Base-by-base conservation (phyloP, 2,329 filamentous ascomycete species). In the Sporothrix euskadiensis region DNA sequence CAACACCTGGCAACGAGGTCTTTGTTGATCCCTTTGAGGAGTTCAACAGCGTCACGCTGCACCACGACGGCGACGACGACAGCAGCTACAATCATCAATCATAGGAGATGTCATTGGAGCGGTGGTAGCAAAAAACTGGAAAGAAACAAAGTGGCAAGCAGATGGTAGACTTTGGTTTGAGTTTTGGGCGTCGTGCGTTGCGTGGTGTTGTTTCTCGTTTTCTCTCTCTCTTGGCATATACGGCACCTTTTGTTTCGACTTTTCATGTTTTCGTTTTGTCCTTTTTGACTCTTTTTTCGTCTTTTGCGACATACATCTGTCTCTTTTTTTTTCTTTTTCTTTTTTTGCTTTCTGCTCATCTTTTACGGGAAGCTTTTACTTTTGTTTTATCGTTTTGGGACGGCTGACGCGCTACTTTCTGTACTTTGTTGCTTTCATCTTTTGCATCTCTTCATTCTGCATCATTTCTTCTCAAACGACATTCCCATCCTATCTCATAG, bases 11-110 rank as follows among this genome's bases (percentile, higher is more conserved):
- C 61, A 92, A 87, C 52, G 95, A 98, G 80, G 68, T 75, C 35
- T 86, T 75, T 32, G 86, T 89, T 3, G 96, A 99, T 86, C 96
- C 96, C 1, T 99, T 99, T 80, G 93, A 98, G 82, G 96, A 98
- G 82, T 99, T 99, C 83, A 99, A 98, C 85, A 97, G 94, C 80
- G 94, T 99, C 57, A 99, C 96, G 69, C 85, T 99, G 75, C 95
- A 98, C 82, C 96, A 99, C 80, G 96, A 98, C 73, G 96, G 94
- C 19, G 95, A 98, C 77, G 92, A 94, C 69, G 85, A 90, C 73
- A 80, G 83, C 71, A 79, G 61, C 63, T 76, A 78, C 73, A 76
- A 76, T 66, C 39, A 73, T 65, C 70, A 75, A 75, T 76, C 73
- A 75, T 47, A 30, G 44, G 6, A n/a, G 4, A 4, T 71, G 70